Evolutionary conservation across 305 asterid genomes (phyloP), one percentile per base, ranked within the genome.

Genomic region (Striga hermonthica): DNA sequence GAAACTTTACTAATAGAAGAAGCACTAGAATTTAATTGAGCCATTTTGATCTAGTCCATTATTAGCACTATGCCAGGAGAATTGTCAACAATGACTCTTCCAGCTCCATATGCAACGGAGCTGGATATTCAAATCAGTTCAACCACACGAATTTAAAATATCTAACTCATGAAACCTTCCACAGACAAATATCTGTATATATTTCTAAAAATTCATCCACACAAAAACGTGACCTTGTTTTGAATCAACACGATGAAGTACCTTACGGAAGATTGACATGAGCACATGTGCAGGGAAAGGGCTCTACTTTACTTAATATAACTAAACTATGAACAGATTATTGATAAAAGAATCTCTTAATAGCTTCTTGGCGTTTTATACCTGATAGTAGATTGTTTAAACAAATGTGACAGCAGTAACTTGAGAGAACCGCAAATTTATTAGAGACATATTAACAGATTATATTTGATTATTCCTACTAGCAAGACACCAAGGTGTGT

Each of bases 241-340:
- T 22, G 44, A 36, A 14, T 55, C 71, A 72, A 72, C 61, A 65
- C 38, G 47, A 15, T 54, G 35, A 50, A 57, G 12, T 6, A 57
- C 16, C 6, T 44, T n/a, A 22, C 69, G 67, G 58, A 34, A 52
- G 50, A 73, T 15, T 35, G 57, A 61, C 22, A 48, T 57, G 69
- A 7, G 40, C 61, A 55, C 48, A 13, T 41, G 40, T 34, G 64
- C 4, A 6, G 16, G 47, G 2, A 53, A 45, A 3, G 11, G 63
- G 31, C 44, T 41, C 22, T 28, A 41, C 39, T 75, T 62, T 31
- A 62, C 22, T 56, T 38, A 63, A 14, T 53, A 40, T 52, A 39
- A 52, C 70, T 15, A 57, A 73, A 49, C 45, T 35, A 37, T 22
- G 36, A 61, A 64, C 47, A 56, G 11, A 54, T 14, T 7, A 41